Base-by-base conservation (phyloP, 2,329 filamentous ascomycete species). In the Scopulariopsis brevicaulis region DNA sequence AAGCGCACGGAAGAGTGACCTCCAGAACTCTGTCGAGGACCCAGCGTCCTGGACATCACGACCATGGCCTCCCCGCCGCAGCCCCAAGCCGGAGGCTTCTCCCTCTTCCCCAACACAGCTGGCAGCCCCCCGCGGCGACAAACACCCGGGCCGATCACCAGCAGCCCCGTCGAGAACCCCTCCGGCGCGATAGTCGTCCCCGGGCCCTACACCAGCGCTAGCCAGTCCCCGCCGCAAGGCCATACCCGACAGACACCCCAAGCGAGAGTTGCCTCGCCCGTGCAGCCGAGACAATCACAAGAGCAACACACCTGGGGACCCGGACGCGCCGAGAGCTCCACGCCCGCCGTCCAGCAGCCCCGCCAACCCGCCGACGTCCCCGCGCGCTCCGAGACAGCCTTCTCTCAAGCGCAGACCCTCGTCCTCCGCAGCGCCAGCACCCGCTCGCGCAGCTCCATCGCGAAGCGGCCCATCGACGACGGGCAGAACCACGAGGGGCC, bases 371-470 rank as follows among this genome's bases (percentile, higher is more conserved):
- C 71, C 28, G 73, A 79, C 18, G 66, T 73, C 1, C 75, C 75
- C 1, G 71, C 71, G 5, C 74, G 77, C 50, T 73, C 76, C 37
- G 77, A 78, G 14, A 80, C 77, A 0, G 75, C 77, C 25, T 75
- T 81, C 59, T 78, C 79, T 0, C 75, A 79, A 59, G 73, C 76
- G 34, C 72, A 75, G 56, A 77, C 77, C 1, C 70, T 81, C 48
- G 75, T 77, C 14, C 46, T 50, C 20, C 48, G 58, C 14, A 55
- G 50, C 60, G 72, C 73, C 54, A 82, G 78, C 65, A 73, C 71
- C 54, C 71, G 74, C 20, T 81, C 80, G 1, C 73, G 78, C 57
- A 79, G 71, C 66, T 85, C 81, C 22, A 83, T 83, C 62, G 78
- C 79, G 55, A 84, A 84, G 63, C 69, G 73, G 25, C 80, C 79